These are phyloP conservation scores for Suillus sp. DNA, from an alignment of 768 basidiomycete species.

Conservation along the genomic window DNA sequence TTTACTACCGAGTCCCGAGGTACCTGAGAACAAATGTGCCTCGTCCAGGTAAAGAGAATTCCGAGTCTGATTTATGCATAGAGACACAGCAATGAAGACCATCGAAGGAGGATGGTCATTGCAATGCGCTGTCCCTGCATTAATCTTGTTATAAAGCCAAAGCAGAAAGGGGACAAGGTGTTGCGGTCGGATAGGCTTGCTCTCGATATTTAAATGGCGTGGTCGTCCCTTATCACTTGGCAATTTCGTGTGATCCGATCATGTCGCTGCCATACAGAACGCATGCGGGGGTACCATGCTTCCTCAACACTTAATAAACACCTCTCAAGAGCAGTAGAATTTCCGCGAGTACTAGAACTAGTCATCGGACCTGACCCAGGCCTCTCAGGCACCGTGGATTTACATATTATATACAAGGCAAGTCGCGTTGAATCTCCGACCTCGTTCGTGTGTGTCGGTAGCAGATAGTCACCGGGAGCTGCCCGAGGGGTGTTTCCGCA, in stretches of 20 bases:
- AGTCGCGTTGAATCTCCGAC: not conserved
- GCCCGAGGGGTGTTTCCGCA: not conserved
- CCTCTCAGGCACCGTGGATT: not conserved
- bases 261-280: not conserved
- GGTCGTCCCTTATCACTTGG: too few species aligned
- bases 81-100: too few species aligned
- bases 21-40: conserved; percentile 9
- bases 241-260: conserved; percentile 9
- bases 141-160: not conserved
- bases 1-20: conserved; percentile 1
- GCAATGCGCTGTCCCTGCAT: too few species aligned
- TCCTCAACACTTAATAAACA: too few species aligned
- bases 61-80: too few species aligned
- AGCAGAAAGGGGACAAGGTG: not conserved
- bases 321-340: too few species aligned
- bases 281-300: not conserved
- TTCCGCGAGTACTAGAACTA: not conserved
- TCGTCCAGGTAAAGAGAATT: too few species aligned
- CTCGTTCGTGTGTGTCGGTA: not conserved
- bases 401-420: not conserved
- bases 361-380: not conserved
- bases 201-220: not conserved
- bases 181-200: not conserved
- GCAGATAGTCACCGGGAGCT: conserved; percentile 1
- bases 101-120: too few species aligned